Base-by-base conservation (phyloP, 208 protist genomes). In the Kentomonas sorsogonicus region DNA sequence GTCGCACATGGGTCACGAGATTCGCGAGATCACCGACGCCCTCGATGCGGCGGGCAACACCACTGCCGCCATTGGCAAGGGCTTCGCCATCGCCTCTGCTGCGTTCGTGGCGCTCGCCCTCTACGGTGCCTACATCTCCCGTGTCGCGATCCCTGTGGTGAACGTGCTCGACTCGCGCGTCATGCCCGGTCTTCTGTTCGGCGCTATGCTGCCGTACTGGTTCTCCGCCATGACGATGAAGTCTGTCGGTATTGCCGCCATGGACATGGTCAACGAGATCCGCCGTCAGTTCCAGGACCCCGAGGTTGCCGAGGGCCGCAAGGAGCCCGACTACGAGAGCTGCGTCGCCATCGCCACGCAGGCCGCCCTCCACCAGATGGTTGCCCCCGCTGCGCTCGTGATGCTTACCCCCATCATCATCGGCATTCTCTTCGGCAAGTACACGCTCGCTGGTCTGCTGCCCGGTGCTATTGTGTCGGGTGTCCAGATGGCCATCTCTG, bases 151-250 rank as follows among this genome's bases (percentile, higher is more conserved):
- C 56, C 70, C 76, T 1, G 51, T 68, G 30, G 72, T 91, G 47
- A 91, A 86, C 70, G 78, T 90, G 36, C 72, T 91, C 40, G 86
- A 91, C 70, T 53, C 78, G 5, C 78, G 67, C 43, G 77, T 86
- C 47, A 83, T 92, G 72, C 74, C 83, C 13, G 96, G 92, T 20
- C 74, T 97, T 9, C 72, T 98, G 16, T 63, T 98, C 47, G 97
- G 96, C 34, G 86, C 89, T 23, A 93, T 94, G 78, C 70, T 98
- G 18, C 89, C 94, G n/a, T 98, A 88, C 78, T 90, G 96, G 67
- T 98, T 98, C 72, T 92, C 91, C 10, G 88, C 95, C 55, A 79
- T 97, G 71, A 97, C 96, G 9, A 98, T 98, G 87, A 89, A 93
- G 56, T 86, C 91, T 25, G 95, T 98, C 27, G 92, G 91, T 45